These are phyloP conservation scores for Lavandula angustifolia DNA, from an alignment of 257 asterid genomes.

Conservation along the genomic window DNA sequence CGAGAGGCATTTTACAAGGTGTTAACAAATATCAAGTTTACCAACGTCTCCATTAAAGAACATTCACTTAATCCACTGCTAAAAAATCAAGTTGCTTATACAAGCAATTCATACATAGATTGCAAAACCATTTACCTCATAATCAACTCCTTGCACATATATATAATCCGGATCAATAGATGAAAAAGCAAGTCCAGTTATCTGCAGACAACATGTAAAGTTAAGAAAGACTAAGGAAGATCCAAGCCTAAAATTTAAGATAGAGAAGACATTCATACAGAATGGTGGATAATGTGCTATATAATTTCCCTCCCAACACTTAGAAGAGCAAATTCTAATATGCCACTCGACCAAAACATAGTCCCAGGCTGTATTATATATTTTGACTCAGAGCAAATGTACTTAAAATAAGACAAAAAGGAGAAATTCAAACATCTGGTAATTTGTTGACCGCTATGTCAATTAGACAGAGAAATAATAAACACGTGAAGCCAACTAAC, in stretches of 20 bases:
- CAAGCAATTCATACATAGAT: too few species aligned
- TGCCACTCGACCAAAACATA: neutral
- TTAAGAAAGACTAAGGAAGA: slow-evolving; percentile 8
- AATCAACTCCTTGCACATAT: slow-evolving; percentile 88
- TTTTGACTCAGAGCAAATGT: slow-evolving; percentile 6
- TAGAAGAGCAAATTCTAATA: neutral
- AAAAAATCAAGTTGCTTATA: too few species aligned
- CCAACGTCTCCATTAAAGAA: too few species aligned
- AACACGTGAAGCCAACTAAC: slow-evolving; percentile 38
- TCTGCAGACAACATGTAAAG: slow-evolving; percentile 47
- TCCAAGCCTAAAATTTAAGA: too few species aligned
- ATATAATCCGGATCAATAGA: slow-evolving; percentile 71
- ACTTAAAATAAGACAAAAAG: neutral
- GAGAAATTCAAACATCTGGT: neutral
- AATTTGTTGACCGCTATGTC: too few species aligned
- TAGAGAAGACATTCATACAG: too few species aligned
- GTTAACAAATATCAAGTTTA: too few species aligned
- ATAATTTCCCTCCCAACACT: too few species aligned
- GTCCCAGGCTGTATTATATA: neutral
- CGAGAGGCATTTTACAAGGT: too few species aligned
- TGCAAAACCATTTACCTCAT: slow-evolving; percentile 60
- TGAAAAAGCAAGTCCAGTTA: slow-evolving; percentile 86
- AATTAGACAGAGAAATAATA: neutral
- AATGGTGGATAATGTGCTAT: too few species aligned
- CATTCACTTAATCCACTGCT: too few species aligned